Conservation (phyloP, 2,329 filamentous ascomycete species). For the Coniochaeta ligniaria region DNA sequence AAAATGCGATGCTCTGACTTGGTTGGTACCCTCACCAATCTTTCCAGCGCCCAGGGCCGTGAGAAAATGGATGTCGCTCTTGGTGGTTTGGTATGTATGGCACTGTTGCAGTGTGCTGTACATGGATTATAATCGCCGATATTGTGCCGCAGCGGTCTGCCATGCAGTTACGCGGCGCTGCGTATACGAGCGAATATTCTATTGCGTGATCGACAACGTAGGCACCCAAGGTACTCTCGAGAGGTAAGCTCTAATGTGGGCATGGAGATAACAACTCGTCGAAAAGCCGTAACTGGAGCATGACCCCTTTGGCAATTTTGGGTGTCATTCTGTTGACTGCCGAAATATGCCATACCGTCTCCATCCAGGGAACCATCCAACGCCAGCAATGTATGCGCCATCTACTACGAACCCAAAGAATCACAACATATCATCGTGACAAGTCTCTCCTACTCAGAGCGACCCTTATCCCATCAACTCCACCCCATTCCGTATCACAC, state of each 20-base stretch:
- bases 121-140: not conserved
- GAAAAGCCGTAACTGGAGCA: not conserved
- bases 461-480: constrained; percentile 53
- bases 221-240: not conserved
- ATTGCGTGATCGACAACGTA: not conserved
- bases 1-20: too few relatives aligned
- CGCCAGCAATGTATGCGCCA: not conserved
- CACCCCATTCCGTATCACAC: constrained; percentile 78
- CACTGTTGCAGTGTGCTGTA: not conserved
- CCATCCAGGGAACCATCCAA: not conserved
- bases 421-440: not conserved
- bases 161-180: not conserved
- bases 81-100: not conserved
- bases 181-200: not conserved
- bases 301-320: not conserved
- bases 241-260: not conserved
- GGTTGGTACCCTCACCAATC: too few relatives aligned
- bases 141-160: not conserved
- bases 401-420: not conserved
- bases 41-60: too few relatives aligned
- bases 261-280: not conserved
- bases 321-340: not conserved
- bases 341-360: not conserved
- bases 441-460: not conserved
- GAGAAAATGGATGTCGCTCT: too few relatives aligned